Evolutionary conservation across 257 asterid genomes (phyloP), one percentile per base, ranked within the genome.

Genomic region (Hygrophila difformis): DNA sequence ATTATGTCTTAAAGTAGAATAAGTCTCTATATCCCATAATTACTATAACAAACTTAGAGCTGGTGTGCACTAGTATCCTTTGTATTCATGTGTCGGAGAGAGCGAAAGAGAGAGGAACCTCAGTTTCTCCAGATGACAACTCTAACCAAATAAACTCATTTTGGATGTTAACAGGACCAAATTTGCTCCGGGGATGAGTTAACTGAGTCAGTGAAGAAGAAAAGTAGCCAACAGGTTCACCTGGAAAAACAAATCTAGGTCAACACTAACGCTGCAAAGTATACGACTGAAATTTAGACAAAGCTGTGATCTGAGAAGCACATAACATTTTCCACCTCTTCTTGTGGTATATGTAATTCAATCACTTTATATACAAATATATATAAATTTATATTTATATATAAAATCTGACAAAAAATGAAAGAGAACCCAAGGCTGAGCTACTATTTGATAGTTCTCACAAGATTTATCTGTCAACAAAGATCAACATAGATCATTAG

Each of bases 131-230:
- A 47, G 76, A 64, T 45, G 80, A 60, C 51, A 89, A 54, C 60
- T 82, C 84, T 31, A 78, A 68, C 93, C 94, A 89, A 57, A 20
- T 65, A 28, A 82, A 71, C 47, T 73, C 84, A 59, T 59, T 38
- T 39, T 40, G 56, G 62, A 49, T 14, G 55, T 63, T 66, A 51
- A 44, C 38, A 44, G 62, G 51, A 20, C 15, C 55, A 55, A 67
- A 46, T 44, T 40, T 53, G 53, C 65, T 76, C 54, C 64, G 74
- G 64, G 66, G 42, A 39, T 47, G 65, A 43, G 53, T 50, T 65
- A 85, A 66, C 62, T 72, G 71, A 52, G 67, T 72, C 68, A 89
- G 51, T 21, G 92, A 67, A 66, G 82, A 71, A 28, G 78, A 68
- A 61, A 53, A 78, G 62, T 57, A 62, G 58, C 98, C 93, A 69